phyloP scores from a whole-genome alignment of 1,284 basidiomycete genomes.

The Fomitopsis betulina region DNA sequence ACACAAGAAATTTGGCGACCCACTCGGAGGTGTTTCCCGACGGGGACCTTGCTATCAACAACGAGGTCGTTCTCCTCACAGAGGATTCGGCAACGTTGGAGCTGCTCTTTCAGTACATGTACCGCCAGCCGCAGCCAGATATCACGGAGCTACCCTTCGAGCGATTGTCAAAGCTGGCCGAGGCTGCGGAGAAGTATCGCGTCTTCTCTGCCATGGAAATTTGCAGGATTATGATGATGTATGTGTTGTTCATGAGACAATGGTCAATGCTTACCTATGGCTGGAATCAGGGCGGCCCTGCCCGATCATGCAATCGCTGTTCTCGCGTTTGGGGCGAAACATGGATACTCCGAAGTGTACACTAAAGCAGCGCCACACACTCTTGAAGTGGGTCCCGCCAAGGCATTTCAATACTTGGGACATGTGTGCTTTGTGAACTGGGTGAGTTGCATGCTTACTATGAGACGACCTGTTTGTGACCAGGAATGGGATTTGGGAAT shows the following conservation, averaged over 20 bases:
- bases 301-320: not conserved
- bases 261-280: too few relatives aligned
- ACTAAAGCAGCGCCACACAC: not conserved
- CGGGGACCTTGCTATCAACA: not conserved
- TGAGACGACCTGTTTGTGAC: not conserved
- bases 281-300: not conserved
- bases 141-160: not conserved
- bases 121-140: conserved; percentile 6
- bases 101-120: conserved; percentile 12
- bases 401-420: not conserved
- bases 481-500: too few relatives aligned
- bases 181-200: conserved; percentile 13
- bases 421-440: not conserved
- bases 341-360: not conserved
- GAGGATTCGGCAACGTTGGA: conserved; percentile 17
- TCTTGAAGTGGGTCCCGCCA: not conserved
- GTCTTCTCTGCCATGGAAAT: conserved; percentile 9
- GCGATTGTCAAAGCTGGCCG: conserved; percentile 6
- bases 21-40: conserved; percentile 15
- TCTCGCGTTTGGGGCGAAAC: conserved; percentile 2
- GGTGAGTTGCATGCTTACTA: not conserved
- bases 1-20: conserved; percentile 11
- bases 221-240: conserved; percentile 10
- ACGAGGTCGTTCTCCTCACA: conserved; percentile 20
- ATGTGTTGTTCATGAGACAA: not conserved